Conservation (phyloP, 495 filamentous ascomycete species). For the Hyaloscypha variabilis region DNA sequence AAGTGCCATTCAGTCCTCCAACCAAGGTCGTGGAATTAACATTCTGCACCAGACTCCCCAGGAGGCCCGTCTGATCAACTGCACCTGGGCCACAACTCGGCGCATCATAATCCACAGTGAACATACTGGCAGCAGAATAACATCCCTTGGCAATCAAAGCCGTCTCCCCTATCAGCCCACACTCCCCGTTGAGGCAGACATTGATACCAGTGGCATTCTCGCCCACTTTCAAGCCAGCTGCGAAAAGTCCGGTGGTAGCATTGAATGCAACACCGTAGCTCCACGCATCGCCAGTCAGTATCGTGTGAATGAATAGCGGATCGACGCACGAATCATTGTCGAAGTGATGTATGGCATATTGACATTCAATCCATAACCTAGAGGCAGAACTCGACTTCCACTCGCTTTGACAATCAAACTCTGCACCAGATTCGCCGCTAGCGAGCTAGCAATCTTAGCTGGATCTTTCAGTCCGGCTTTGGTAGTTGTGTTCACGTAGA, state of each 20-base stretch:
- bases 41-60: constrained; percentile 13
- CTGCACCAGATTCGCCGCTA: constrained; percentile 38
- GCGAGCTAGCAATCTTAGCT: constrained; percentile 38
- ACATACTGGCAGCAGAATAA: constrained; percentile 36
- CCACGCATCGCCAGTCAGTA: constrained; percentile 32
- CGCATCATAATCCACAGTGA: constrained; percentile 43
- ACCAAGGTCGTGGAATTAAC: not conserved
- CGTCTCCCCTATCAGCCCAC: constrained; percentile 38
- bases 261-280: constrained; percentile 35
- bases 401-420: constrained; percentile 35
- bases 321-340: constrained; percentile 34
- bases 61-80: not conserved
- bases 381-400: constrained; percentile 35
- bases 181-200: constrained; percentile 39
- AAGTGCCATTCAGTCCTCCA: constrained; percentile 16
- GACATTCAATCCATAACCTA: constrained; percentile 43
- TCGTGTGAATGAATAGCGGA: constrained; percentile 40
- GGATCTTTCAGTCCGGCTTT: constrained; percentile 14
- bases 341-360: constrained; percentile 38
- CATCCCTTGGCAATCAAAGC: constrained; percentile 32
- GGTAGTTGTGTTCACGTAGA: constrained; percentile 33
- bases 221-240: constrained; percentile 16
- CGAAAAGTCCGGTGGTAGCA: constrained; percentile 37
- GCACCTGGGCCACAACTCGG: not conserved
- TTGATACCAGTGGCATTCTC: constrained; percentile 28